phyloP scores from a whole-genome alignment of 2,329 filamentous ascomycete genomes.

The Stagonosporopsis vannaccii region DNA sequence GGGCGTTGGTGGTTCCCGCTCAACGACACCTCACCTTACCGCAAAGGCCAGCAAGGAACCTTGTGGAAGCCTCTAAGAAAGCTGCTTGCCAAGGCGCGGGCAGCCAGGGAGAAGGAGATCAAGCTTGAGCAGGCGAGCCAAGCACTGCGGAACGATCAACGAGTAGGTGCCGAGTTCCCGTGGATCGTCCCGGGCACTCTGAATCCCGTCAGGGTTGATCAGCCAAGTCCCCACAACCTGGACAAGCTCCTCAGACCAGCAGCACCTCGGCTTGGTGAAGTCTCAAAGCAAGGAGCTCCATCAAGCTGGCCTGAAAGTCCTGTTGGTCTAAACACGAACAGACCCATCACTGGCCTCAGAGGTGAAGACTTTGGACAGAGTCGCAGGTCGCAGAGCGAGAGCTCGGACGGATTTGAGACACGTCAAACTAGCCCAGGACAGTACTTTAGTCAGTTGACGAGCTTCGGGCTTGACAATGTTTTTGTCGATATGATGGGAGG shows the following conservation, averaged over 20 bases:
- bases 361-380: constrained; percentile 1
- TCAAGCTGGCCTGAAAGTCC: constrained; percentile 38
- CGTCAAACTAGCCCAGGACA: constrained; percentile 17
- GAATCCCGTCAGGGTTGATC: constrained; percentile 18
- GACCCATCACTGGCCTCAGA: not conserved
- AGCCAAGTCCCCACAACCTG: constrained; percentile 33
- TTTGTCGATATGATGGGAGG: constrained; percentile 41
- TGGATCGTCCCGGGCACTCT: constrained; percentile 3
- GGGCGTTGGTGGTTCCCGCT: constrained; percentile 53
- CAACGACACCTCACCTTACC: constrained; percentile 28
- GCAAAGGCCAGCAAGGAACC: constrained; percentile 55
- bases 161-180: constrained; percentile 13
- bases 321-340: not conserved
- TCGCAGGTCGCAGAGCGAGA: not conserved
- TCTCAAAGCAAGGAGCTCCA: constrained; percentile 22
- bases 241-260: constrained; percentile 41
- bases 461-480: constrained; percentile 37
- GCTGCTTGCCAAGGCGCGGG: constrained; percentile 65
- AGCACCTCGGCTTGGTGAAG: constrained; percentile 39
- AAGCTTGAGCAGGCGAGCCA: constrained; percentile 47
- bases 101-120: constrained; percentile 61
- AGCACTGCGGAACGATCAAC: constrained; percentile 32
- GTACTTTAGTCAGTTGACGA: constrained; percentile 30
- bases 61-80: constrained; percentile 70
- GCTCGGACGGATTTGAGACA: not conserved